Evolutionary conservation across 1,284 basidiomycete species (phyloP).

Genomic region (Apiotrichum brassicae): DNA sequence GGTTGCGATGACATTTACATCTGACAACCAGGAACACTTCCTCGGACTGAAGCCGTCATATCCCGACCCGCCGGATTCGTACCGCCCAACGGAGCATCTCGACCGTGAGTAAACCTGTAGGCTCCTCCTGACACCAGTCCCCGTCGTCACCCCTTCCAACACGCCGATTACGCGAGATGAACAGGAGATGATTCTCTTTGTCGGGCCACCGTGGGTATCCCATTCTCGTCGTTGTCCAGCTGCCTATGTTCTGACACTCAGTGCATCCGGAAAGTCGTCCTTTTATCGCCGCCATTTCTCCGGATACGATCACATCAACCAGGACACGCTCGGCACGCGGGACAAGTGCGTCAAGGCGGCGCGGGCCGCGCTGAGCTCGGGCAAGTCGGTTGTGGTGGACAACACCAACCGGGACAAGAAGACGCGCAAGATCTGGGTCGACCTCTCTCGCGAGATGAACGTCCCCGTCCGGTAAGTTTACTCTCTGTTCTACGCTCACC

Average conservation of each 20-base stretch:
- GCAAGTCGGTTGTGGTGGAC: conserved; percentile 71
- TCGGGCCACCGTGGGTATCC: conserved; percentile 63
- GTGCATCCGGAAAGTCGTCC: conserved; percentile 73
- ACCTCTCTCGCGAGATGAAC: conserved; percentile 56
- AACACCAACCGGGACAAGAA: conserved; percentile 72
- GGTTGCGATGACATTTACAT: conserved; percentile 3
- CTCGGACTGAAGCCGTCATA: conserved; percentile 51
- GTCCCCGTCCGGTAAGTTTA: conserved; percentile 55
- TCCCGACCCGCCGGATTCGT: conserved; percentile 36
- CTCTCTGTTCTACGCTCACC: background rate
- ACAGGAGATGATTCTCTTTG: conserved; percentile 67
- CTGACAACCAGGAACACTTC: conserved; percentile 55
- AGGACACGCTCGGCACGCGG: conserved; percentile 65
- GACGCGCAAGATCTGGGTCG: conserved; percentile 64
- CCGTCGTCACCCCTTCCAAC: conserved; percentile 58
- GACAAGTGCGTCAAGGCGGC: conserved; percentile 67
- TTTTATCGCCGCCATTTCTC: conserved; percentile 69
- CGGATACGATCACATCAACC: conserved; percentile 76
- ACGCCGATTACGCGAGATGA: conserved; percentile 55
- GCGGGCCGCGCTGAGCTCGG: conserved; percentile 54
- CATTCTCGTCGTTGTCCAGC: no score
- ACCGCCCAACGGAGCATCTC: conserved; percentile 23
- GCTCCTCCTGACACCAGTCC: conserved; percentile 46
- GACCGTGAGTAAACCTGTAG: background rate
- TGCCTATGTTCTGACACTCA: conserved; percentile 6